Percentiles rank a stretch among this genome's conserved stretches.
Conservation (phyloP, 225 moss, liverwort and hornwort genomes). For the Bryoerythrophyllum caledonicum region DNA sequence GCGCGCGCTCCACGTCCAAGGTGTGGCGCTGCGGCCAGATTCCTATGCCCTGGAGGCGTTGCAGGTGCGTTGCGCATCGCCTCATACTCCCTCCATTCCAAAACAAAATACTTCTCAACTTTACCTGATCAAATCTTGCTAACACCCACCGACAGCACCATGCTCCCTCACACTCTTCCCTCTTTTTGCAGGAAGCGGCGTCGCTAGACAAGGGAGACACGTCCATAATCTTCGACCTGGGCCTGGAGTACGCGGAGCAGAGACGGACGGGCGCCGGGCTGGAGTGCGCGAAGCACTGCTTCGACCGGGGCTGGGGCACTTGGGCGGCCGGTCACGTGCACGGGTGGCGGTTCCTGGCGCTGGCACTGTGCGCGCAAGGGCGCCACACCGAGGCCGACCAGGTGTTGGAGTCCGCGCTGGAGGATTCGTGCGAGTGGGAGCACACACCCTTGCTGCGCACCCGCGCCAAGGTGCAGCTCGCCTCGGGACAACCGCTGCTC, state of each 20-base stretch:
- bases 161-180: neutral
- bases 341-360: conserved; percentile 69
- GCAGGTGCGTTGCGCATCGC: conserved; percentile 17
- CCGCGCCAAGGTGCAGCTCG: conserved; percentile 71
- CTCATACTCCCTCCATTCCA: too few species aligned
- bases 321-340: conserved; percentile 23
- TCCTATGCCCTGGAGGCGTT: conserved; percentile 33
- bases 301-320: conserved; percentile 59
- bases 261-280: conserved; percentile 51
- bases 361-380: conserved; percentile 62
- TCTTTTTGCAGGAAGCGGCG: conserved; percentile 59
- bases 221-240: conserved; percentile 67
- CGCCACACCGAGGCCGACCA: conserved; percentile 66
- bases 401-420: conserved; percentile 66
- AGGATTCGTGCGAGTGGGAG: conserved; percentile 67
- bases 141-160: too few species aligned
- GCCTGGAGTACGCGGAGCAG: conserved; percentile 65
- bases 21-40: conserved; percentile 48
- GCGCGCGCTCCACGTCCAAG: conserved; percentile 64
- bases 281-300: conserved; percentile 71
- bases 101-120: too few species aligned
- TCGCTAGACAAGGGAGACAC: conserved; percentile 62
- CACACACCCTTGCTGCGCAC: conserved; percentile 63
- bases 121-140: too few species aligned
- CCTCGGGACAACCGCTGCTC: conserved; percentile 53